Evolutionary conservation across 768 basidiomycete species (phyloP), one percentile per base, ranked within the genome.

Genomic region (Calocybe indica): DNA sequence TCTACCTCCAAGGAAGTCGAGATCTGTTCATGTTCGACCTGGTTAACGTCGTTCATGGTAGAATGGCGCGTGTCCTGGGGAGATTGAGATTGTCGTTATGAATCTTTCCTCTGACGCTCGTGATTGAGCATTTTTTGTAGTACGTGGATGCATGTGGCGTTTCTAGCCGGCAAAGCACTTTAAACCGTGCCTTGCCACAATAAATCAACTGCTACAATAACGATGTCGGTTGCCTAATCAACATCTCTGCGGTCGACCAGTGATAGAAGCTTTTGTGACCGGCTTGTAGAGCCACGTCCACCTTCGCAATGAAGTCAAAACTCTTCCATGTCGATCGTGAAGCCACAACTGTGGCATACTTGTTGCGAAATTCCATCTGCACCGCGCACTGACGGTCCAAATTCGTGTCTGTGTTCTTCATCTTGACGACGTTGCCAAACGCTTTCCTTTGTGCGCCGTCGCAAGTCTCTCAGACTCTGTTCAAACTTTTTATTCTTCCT

Each of bases 281-380:
- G 4, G 22, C 22, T 22, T 22, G 22, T 22, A 22, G 22, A 22
- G 22, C 22, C 22, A 22, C 22, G 4, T 22, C 22, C n/a, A n/a
- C n/a, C n/a, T n/a, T n/a, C 22, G 22, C 22, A 22, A 22, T 22
- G 22, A 32, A 29, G 32, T 66, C 56, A 93, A 43, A 92, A 72
- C 55, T 87, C 83, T 64, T 96, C 94, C 7, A 92, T 82, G 37
- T 95, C 88, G 38, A 96, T 77, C 11, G 86, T 85, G 63, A 96
- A 96, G 11, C 93, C 95, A 66, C 95, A 98, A 52, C 78, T 80
- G 56, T 82, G 82, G 58, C 95, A 98, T 42, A 86, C 71, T 70
- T 97, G 89, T 52, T 78, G 71, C 8, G 74, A 77, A 9, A 68
- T 64, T 2, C 83, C 84, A 33, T 81, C 74, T 4, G 71, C 63